Conservation (phyloP, 805 yeast genomes). For the Clavispora carvajalis region DNA sequence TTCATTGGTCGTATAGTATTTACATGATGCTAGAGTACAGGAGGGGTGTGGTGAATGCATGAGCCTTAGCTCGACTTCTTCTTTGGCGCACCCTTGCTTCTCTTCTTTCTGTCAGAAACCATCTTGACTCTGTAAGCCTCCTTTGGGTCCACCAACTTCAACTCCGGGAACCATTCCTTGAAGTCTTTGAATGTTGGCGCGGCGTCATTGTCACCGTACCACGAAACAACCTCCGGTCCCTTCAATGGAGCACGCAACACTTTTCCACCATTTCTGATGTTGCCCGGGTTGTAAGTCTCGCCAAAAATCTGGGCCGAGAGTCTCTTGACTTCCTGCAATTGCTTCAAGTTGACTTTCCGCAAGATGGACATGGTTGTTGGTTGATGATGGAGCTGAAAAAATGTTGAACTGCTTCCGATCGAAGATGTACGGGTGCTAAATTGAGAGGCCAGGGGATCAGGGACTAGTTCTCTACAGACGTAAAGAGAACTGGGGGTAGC, state of each 20-base stretch:
- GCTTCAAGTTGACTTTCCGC: conserved; percentile 1
- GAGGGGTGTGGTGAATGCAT: not conserved
- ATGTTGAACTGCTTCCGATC: not conserved
- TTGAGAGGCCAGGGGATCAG: not conserved
- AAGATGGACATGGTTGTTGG: not conserved
- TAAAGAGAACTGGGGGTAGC: too few relatives aligned
- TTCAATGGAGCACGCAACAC: conserved; percentile 60
- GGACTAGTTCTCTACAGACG: too few relatives aligned
- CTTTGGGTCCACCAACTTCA: conserved; percentile 56
- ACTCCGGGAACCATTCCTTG: conserved; percentile 46
- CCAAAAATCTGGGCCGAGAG: conserved; percentile 64
- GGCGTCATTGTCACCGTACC: conserved; percentile 66
- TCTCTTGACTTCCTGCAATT: conserved; percentile 50
- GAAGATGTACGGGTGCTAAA: conserved; percentile 1
- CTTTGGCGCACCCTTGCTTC: conserved; percentile 87
- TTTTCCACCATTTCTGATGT: conserved; percentile 67
- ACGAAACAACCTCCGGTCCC: conserved; percentile 66
- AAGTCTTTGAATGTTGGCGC: conserved; percentile 60
- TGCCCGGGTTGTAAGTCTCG: conserved; percentile 62
- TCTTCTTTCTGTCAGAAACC: conserved; percentile 64
- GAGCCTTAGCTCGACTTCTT: conserved; percentile 40
- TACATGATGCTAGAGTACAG: not conserved
- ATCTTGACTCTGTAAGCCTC: conserved; percentile 65
- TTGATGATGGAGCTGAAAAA: not conserved
- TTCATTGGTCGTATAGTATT: not conserved